These are phyloP conservation scores for Fraxinus baroniana DNA, from an alignment of 305 asterid genomes.

Conservation along the genomic window DNA sequence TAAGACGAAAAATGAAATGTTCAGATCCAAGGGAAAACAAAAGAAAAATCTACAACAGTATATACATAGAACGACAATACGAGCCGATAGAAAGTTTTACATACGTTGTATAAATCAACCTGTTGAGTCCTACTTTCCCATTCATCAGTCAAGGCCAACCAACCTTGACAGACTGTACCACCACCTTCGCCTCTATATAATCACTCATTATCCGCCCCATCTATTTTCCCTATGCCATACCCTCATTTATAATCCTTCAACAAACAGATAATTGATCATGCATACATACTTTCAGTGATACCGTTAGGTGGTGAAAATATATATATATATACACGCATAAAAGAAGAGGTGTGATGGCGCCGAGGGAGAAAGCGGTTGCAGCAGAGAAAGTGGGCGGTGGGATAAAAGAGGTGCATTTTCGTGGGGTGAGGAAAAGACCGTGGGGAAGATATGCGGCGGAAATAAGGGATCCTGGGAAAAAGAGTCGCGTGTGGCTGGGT, in stretches of 20 bases:
- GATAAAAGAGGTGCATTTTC: conserved; percentile 29
- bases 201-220: not conserved
- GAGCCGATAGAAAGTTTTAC: not conserved
- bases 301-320: not conserved
- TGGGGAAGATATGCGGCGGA: conserved; percentile 66
- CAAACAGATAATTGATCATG: not conserved
- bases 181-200: not conserved
- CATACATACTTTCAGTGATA: not conserved
- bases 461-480: conserved; percentile 52
- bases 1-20: too few relatives aligned
- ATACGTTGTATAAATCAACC: not conserved
- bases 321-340: not conserved
- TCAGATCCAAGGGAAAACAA: not conserved
- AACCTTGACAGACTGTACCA: not conserved
- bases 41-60: not conserved
- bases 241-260: not conserved
- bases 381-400: not conserved
- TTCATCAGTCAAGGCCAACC: not conserved
- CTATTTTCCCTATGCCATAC: not conserved
- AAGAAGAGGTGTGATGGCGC: conserved; percentile 29
- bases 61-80: not conserved
- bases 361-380: conserved; percentile 27
- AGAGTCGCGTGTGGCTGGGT: conserved; percentile 56
- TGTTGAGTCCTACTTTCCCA: not conserved
- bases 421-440: conserved; percentile 58